These are phyloP conservation scores for Magnaporthiopsis rhizophila DNA, from an alignment of 2,329 filamentous ascomycete genomes.

Conservation along the genomic window DNA sequence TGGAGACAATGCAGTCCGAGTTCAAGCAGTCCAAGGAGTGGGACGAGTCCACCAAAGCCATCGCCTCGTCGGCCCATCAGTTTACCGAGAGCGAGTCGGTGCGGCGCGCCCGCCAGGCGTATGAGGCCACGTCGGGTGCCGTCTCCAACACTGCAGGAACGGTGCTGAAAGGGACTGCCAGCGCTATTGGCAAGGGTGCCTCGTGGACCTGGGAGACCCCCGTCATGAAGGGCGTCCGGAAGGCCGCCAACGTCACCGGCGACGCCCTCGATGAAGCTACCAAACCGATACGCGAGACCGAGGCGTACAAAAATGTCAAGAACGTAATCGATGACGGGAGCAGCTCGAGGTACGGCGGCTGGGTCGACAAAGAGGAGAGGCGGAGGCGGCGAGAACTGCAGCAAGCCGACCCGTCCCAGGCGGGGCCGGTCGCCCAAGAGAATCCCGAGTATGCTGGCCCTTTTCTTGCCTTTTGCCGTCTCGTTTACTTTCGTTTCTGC, in stretches of 20 bases:
- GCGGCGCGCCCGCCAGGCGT: slow-evolving; percentile 75
- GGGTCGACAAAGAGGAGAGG: slow-evolving; percentile 93
- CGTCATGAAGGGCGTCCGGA: slow-evolving; percentile 83
- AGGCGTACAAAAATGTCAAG: slow-evolving; percentile 91
- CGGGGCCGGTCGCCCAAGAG: slow-evolving; percentile 61
- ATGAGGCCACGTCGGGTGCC: slow-evolving; percentile 76
- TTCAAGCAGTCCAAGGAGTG: slow-evolving; percentile 98
- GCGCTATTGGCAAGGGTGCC: slow-evolving; percentile 81
- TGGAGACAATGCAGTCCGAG: slow-evolving; percentile 87
- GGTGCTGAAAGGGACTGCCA: slow-evolving; percentile 77
- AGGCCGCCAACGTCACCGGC: slow-evolving; percentile 78
- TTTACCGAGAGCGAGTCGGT: slow-evolving; percentile 92
- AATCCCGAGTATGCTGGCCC: slow-evolving; percentile 68
- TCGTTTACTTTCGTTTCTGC: slow-evolving; percentile 10
- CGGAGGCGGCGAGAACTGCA: slow-evolving; percentile 65
- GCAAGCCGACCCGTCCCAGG: slow-evolving; percentile 38
- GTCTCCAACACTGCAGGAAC: slow-evolving; percentile 71
- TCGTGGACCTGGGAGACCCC: slow-evolving; percentile 96
- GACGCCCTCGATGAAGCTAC: slow-evolving; percentile 91
- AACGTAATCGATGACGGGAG: slow-evolving; percentile 95
- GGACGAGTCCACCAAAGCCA: slow-evolving; percentile 96
- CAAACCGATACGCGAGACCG: slow-evolving; percentile 84
- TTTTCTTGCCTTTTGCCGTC: background rate
- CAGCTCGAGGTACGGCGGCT: slow-evolving; percentile 91
- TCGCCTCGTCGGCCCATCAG: slow-evolving; percentile 80